These are phyloP conservation scores for Wickerhamiella infanticola DNA, from an alignment of 1,139 yeast genomes.

Conservation along the genomic window DNA sequence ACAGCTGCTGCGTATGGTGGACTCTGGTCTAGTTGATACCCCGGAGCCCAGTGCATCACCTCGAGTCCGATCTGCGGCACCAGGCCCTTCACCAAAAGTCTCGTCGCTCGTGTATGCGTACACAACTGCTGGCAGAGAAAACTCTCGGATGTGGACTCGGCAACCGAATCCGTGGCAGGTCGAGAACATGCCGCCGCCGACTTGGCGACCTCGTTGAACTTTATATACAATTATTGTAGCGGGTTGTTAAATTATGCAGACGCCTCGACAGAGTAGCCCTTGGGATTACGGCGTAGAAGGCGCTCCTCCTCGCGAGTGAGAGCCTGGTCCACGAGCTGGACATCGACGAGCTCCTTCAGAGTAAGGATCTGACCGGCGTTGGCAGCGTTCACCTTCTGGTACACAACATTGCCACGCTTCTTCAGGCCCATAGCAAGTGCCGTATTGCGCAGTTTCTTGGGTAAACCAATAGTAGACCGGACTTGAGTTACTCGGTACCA, in stretches of 20 bases:
- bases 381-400: constrained; percentile 58
- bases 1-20: constrained; percentile 24
- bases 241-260: constrained; percentile 1
- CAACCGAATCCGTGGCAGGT: not conserved
- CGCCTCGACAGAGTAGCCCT: constrained; percentile 17
- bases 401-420: constrained; percentile 58
- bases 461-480: constrained; percentile 76
- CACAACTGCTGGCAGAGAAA: constrained; percentile 3
- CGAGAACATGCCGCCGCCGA: constrained; percentile 1
- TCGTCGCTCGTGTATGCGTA: constrained; percentile 13
- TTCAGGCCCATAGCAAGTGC: constrained; percentile 61
- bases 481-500: constrained; percentile 46
- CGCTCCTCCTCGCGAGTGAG: constrained; percentile 21
- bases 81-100: constrained; percentile 16
- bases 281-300: constrained; percentile 18
- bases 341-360: constrained; percentile 79
- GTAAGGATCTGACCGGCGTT: constrained; percentile 73
- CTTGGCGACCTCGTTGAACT: not conserved
- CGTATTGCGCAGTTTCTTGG: constrained; percentile 49
- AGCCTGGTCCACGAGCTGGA: constrained; percentile 48
- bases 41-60: constrained; percentile 19
- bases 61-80: constrained; percentile 11
- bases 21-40: constrained; percentile 25
- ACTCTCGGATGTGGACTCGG: not conserved
- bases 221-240: not conserved